A percentile compares a stretch with the other conserved stretches of the same genome.
Evolutionary conservation across 2,329 filamentous ascomycete species (phyloP).

Genomic region (Xylaria sp.): DNA sequence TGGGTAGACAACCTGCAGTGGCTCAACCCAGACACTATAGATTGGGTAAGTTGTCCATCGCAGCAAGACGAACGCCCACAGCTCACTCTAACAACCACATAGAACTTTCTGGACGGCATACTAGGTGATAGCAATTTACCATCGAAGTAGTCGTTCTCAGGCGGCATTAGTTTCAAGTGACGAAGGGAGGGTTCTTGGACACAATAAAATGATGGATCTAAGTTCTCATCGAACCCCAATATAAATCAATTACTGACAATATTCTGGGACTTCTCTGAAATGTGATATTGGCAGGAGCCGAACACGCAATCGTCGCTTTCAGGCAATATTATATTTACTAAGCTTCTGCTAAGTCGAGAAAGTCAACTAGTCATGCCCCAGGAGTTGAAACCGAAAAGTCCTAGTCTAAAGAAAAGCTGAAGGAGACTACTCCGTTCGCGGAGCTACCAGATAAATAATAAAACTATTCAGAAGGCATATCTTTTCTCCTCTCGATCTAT

Average conservation of each 20-base stretch:
- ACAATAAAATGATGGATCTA: background rate
- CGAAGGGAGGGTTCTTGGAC: background rate
- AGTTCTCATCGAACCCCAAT: constrained; percentile 3
- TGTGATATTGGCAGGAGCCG: background rate
- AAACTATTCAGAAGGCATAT: background rate
- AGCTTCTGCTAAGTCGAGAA: background rate
- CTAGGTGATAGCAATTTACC: constrained; percentile 15
- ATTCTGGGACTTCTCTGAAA: background rate
- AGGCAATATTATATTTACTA: background rate
- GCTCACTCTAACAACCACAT: background rate
- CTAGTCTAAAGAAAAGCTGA: background rate
- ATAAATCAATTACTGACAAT: background rate
- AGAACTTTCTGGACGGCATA: constrained; percentile 30
- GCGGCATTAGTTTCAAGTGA: background rate
- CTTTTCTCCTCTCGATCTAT: background rate
- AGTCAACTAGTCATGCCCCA: background rate
- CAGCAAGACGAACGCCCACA: background rate
- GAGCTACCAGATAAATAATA: background rate
- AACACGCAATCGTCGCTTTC: background rate
- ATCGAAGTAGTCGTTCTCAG: background rate
- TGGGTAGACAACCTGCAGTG: constrained; percentile 34
- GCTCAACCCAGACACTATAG: constrained; percentile 27
- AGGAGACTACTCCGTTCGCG: background rate
- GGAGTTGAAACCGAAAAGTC: background rate
- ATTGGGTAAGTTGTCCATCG: constrained; percentile 25